These are phyloP conservation scores for Tetrahymena elliotti DNA, from an alignment of 73 alveolate species.

Conservation along the genomic window DNA sequence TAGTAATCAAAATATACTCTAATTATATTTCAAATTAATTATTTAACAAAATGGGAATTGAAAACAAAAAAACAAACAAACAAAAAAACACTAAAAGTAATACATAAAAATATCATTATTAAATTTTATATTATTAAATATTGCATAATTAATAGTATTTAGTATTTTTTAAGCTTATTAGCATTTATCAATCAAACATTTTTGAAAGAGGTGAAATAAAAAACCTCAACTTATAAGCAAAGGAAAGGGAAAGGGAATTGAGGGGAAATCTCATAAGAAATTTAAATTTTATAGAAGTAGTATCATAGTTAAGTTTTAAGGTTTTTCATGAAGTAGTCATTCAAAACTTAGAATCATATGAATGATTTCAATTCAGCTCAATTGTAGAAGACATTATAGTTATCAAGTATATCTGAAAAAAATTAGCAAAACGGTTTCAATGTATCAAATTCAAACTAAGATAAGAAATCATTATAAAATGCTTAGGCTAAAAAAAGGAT, in stretches of 20 bases:
- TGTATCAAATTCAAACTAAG: neutral
- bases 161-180: neutral
- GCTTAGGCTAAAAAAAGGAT: neutral
- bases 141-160: neutral
- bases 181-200: neutral
- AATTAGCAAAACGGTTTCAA: neutral
- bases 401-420: neutral
- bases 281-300: neutral
- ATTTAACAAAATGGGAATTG: neutral
- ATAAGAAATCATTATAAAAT: neutral
- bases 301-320: too few species aligned
- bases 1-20: neutral
- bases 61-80: too few species aligned
- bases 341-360: neutral
- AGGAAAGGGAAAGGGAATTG: neutral
- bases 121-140: too few species aligned
- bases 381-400: too few species aligned
- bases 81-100: too few species aligned
- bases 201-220: neutral
- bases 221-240: neutral
- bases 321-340: neutral
- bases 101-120: neutral
- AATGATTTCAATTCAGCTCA: neutral
- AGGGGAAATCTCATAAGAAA: neutral
- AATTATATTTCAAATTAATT: neutral